Percentiles rank a stretch among this genome's conserved stretches.
These are phyloP conservation scores for Phytopythium aichiense DNA, from an alignment of 352 stramenopile species.

Conservation along the genomic window DNA sequence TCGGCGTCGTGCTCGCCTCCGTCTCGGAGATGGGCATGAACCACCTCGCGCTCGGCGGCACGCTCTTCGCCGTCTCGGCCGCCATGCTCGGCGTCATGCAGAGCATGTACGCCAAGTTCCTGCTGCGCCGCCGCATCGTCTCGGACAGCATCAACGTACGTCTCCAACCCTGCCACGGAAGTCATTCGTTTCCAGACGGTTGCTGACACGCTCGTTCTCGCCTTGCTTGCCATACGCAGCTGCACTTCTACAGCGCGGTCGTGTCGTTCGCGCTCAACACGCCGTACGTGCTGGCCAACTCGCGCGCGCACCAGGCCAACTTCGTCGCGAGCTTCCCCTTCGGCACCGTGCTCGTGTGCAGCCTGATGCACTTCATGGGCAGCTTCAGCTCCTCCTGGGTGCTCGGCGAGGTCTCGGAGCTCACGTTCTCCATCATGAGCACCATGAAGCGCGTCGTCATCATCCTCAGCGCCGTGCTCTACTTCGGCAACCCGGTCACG, in stretches of 20 bases:
- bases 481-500: conserved; percentile 82
- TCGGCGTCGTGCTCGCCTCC: conserved; percentile 77
- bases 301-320: conserved; percentile 45
- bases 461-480: conserved; percentile 79
- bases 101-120: conserved; percentile 88
- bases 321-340: conserved; percentile 71
- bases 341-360: conserved; percentile 66
- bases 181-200: too few relatives aligned
- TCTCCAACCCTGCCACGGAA: background rate
- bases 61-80: conserved; percentile 69
- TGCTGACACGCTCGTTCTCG: background rate
- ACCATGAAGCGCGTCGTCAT: conserved; percentile 89
- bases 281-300: conserved; percentile 62
- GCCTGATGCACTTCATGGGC: conserved; percentile 80
- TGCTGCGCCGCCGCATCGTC: conserved; percentile 71
- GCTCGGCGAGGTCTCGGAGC: conserved; percentile 81
- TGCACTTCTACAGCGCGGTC: conserved; percentile 85
- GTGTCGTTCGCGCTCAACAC: conserved; percentile 84
- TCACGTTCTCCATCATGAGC: conserved; percentile 89
- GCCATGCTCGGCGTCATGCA: conserved; percentile 80
- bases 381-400: conserved; percentile 81
- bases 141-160: conserved; percentile 81
- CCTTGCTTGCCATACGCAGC: conserved; percentile 28
- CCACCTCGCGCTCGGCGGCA: conserved; percentile 59
- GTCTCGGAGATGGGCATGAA: conserved; percentile 89